Conservation (phyloP, 768 basidiomycete species). For the Suillus alpinus region DNA sequence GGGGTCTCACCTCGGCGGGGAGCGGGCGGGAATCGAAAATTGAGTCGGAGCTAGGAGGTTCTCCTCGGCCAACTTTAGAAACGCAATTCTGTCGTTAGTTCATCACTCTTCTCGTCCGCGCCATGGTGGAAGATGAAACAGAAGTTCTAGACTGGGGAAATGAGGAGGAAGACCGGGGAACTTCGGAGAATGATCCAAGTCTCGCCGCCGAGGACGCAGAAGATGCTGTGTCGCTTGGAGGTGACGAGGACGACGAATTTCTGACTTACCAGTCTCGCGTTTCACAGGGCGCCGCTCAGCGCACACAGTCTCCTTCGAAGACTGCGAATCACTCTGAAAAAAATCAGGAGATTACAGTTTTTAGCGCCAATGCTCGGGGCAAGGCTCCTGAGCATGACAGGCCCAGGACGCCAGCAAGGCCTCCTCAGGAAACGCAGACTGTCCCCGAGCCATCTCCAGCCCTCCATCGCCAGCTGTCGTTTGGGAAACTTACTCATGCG, state of each 20-base stretch:
- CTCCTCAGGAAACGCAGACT: conserved; percentile 4
- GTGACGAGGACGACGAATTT: conserved; percentile 67
- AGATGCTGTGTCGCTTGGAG: conserved; percentile 69
- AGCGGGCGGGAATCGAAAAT: conserved; percentile 6
- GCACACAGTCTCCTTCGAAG: conserved; percentile 19
- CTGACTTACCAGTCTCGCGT: conserved; percentile 40
- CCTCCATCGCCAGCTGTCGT: conserved; percentile 21
- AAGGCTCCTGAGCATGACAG: conserved; percentile 11
- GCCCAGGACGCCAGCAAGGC: conserved; percentile 9
- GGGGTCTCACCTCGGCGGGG: background rate
- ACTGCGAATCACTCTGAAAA: conserved; percentile 6
- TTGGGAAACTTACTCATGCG: conserved; percentile 56
- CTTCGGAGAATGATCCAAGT: conserved; percentile 41
- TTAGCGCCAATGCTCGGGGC: conserved; percentile 6
- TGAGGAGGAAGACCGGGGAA: conserved; percentile 43
- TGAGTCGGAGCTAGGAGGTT: conserved; percentile 10
- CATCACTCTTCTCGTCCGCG: conserved; percentile 13
- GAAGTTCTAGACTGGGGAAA: conserved; percentile 73
- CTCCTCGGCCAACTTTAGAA: background rate
- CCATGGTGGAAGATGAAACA: conserved; percentile 59
- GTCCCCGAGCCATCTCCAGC: conserved; percentile 22
- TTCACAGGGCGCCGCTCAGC: conserved; percentile 24
- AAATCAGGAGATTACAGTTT: conserved; percentile 14
- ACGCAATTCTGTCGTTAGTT: conserved; percentile 5
- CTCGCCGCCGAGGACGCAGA: conserved; percentile 43